Evolutionary conservation across 2,329 filamentous ascomycete species (phyloP), one percentile per base, ranked within the genome.

Genomic region (Lachnellula suecica): DNA sequence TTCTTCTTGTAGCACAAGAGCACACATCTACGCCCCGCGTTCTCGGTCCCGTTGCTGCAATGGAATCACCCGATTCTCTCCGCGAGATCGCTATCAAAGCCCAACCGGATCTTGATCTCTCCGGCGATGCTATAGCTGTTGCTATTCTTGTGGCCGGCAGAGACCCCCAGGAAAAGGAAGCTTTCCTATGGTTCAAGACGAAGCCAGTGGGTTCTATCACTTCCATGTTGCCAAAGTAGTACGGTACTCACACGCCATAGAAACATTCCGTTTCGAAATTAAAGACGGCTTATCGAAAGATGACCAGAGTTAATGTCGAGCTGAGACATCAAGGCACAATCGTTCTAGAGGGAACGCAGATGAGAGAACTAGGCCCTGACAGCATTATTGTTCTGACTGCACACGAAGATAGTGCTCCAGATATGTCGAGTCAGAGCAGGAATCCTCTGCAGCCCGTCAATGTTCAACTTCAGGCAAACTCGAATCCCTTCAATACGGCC

Each of bases 361-460:
- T 60, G 43, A 25, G 45, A 10, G 15, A 49, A 2, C 23, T 62
- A 2, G 40, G 52, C 40, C 20, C 25, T 4, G 50, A 62, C 22
- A 53, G 47, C 23, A 44, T 59, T 20, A 38, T 61, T 17, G 46
- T 57, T 10, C 49, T 57, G 10, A 55, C 49, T 15, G 50, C 57
- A 13, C 40, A 46, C 19, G 31, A 51, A 40, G 49, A 41, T 10
- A 46, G 19, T 29, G 10, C 13, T 38, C 44, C 45, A 13, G 15
- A 15, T 7, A 24, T 11, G 23, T 48, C 46, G 34, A 46, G 19
- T 25, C 48, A 45, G n/a, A 13, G 22, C 1, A 40, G 49, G 44
- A 49, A 23, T 2, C 51, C 51, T 20, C 44, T 59, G 3, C 53
- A 49, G 42, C 44, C 40, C 4, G 47, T 47, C 8, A 51, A 52